Evolutionary conservation across 2,329 filamentous ascomycete genomes (phyloP), one percentile per base, ranked within the genome.

Genomic region (Dactylellina leptospora): DNA sequence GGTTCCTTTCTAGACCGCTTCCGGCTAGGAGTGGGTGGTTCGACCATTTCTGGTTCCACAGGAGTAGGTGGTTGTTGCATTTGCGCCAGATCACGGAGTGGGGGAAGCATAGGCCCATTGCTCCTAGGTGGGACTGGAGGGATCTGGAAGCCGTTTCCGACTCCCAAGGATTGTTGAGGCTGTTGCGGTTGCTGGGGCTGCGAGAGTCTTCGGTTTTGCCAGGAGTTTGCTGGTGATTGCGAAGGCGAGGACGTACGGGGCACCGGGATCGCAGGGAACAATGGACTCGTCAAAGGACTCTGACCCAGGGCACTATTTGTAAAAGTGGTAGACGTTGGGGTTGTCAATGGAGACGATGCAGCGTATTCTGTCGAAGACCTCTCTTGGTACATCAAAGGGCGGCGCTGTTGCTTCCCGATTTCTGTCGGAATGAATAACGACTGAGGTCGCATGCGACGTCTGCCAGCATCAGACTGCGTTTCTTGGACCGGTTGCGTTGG

Each of bases 1-100:
- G 69, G 69, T 47, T 73, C 69, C 55, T 61, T 73, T 50, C 60
- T 54, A 56, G 55, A 66, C 55, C 69, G 69, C 47, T 73, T 73
- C 61, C 69, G 69, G 61, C 69, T 73, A 23, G 69, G 69, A 25
- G 61, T 73, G 13, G 62, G 69, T 23, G 69, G 69, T 45, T 73
- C 69, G 45, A 61, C 69, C 55, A 68, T 73, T 51, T 66, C 69
- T 54, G 62, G 62, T 30, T 73, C 69, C 16, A 73, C 54, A 10
- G 68, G 68, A 55, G 69, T 66, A 42, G 61, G 60, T 61, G 62
- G 69, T 20, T 73, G 69, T 48, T 73, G 69, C 11, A 51, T 28
- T 45, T 63, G 33, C 30, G 61, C 47, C 28, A 72, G 59, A 40
- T 72, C 68, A 28, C 68, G 68, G 6, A 72, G 68, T 25, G 68